Conservation (phyloP, 352 stramenopile species). For the Blastocystis sp. region DNA sequence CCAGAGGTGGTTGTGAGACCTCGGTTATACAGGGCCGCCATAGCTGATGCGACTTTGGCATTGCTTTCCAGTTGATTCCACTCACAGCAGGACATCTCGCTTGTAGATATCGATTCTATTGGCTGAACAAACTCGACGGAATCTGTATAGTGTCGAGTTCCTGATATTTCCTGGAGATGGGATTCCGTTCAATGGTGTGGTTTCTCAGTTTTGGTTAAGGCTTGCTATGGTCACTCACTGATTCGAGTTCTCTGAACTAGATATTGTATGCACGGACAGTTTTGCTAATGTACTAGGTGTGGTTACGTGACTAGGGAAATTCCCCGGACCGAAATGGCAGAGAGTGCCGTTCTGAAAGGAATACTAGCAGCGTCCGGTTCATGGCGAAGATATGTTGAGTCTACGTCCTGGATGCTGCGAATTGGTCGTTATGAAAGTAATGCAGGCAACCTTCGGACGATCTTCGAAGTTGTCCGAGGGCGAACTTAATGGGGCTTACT, state of each 20-base stretch:
- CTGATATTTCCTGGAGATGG: not conserved
- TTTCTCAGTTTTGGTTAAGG: conserved; percentile 57
- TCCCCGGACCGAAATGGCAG: conserved; percentile 56
- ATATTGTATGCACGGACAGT: not conserved
- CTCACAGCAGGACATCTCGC: not conserved
- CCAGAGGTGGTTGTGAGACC: conserved; percentile 43
- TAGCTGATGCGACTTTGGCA: not conserved
- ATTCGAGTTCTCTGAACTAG: not conserved
- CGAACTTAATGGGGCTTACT: conserved; percentile 59
- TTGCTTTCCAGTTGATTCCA: not conserved
- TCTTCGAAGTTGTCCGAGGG: not conserved
- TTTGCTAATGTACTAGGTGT: not conserved
- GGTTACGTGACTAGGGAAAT: conserved; percentile 47
- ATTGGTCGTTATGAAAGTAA: conserved; percentile 56
- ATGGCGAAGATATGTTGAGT: conserved; percentile 48
- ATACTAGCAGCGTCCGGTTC: conserved; percentile 18
- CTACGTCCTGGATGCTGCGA: conserved; percentile 34
- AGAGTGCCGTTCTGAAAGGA: conserved; percentile 59
- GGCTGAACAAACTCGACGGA: not conserved
- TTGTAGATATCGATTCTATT: not conserved
- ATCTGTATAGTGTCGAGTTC: not conserved
- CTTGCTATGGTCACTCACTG: conserved; percentile 57
- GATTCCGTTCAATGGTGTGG: not conserved
- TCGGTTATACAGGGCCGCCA: conserved; percentile 16
- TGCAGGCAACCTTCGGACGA: conserved; percentile 38